Percentiles rank a stretch among this genome's conserved stretches.
phyloP scores from a whole-genome alignment of 1,284 basidiomycete genomes.

The Pisolithus thermaeus region DNA sequence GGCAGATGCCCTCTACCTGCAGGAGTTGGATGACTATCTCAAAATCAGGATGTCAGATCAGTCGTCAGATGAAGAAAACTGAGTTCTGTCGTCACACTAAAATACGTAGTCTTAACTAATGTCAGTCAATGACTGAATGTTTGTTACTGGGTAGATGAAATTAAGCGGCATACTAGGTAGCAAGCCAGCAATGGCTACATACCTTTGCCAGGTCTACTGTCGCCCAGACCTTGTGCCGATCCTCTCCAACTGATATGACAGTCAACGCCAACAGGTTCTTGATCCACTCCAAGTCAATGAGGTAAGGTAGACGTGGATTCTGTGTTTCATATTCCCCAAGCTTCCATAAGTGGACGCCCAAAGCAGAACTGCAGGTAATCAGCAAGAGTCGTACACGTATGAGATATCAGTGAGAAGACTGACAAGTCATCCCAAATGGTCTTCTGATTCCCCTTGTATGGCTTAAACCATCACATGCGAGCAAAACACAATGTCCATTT shows the following conservation, averaged over 20 bases:
- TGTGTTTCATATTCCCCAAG: conserved; percentile 2
- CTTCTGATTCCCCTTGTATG: background rate
- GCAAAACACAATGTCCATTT: conserved; percentile 1
- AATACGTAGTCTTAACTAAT: too few species aligned
- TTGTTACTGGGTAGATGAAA: too few species aligned
- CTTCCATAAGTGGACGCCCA: conserved; percentile 2
- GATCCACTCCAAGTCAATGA: conserved; percentile 2
- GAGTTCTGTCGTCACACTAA: too few species aligned
- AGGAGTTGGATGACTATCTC: background rate
- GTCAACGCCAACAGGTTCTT: background rate
- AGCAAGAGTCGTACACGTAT: too few species aligned
- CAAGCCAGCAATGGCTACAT: too few species aligned
- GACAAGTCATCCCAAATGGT: conserved; percentile 1
- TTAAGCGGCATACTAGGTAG: too few species aligned
- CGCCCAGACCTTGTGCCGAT: conserved; percentile 3
- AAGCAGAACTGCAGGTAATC: background rate
- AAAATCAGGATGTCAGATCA: too few species aligned
- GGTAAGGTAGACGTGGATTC: background rate
- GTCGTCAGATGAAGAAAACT: too few species aligned
- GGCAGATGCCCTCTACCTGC: background rate
- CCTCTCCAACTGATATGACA: background rate
- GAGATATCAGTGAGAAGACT: too few species aligned
- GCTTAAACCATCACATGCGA: conserved; percentile 3
- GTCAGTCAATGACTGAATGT: too few species aligned
- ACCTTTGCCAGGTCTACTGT: background rate